A percentile compares a stretch with the other conserved stretches of the same genome.
phyloP scores from a whole-genome alignment of 1,284 basidiomycete genomes.

The Fomes fomentarius region DNA sequence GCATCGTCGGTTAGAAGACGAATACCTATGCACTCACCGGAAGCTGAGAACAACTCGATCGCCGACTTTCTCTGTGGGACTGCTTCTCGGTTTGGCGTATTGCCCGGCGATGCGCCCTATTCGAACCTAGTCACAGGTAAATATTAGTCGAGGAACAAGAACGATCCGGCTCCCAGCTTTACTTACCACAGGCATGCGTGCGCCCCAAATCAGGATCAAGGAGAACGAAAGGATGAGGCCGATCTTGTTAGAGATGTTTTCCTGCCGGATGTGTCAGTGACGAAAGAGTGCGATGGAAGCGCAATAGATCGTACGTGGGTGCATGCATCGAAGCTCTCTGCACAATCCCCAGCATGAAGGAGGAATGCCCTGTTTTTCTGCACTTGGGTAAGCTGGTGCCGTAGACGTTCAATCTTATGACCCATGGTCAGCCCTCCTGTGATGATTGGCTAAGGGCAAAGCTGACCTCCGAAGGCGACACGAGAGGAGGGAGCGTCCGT shows the following conservation, averaged over 20 bases:
- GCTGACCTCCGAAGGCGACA: constrained; percentile 80
- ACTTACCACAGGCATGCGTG: constrained; percentile 83
- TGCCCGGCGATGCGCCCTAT: constrained; percentile 94
- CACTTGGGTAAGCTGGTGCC: constrained; percentile 79
- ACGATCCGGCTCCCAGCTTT: too few species aligned
- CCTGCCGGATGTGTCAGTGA: constrained; percentile 42
- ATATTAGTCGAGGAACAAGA: too few species aligned
- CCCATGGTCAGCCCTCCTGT: not conserved
- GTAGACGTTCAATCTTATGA: constrained; percentile 91
- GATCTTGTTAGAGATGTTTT: constrained; percentile 93
- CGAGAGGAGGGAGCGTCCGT: constrained; percentile 79
- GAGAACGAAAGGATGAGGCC: constrained; percentile 96
- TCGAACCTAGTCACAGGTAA: constrained; percentile 60
- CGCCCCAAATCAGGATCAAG: constrained; percentile 93
- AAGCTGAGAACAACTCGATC: constrained; percentile 79
- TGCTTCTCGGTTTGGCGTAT: constrained; percentile 95
- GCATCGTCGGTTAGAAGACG: not conserved
- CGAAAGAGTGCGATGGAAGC: too few species aligned
- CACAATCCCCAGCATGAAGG: constrained; percentile 96
- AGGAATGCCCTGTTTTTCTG: constrained; percentile 92
- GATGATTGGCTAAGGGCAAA: not conserved
- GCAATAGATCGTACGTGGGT: constrained; percentile 63
- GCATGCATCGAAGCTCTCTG: constrained; percentile 92
- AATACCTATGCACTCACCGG: constrained; percentile 49
- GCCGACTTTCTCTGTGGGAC: constrained; percentile 78